These are phyloP conservation scores for Microcos paniculata DNA, from an alignment of 345 rosid genomes.

Conservation along the genomic window DNA sequence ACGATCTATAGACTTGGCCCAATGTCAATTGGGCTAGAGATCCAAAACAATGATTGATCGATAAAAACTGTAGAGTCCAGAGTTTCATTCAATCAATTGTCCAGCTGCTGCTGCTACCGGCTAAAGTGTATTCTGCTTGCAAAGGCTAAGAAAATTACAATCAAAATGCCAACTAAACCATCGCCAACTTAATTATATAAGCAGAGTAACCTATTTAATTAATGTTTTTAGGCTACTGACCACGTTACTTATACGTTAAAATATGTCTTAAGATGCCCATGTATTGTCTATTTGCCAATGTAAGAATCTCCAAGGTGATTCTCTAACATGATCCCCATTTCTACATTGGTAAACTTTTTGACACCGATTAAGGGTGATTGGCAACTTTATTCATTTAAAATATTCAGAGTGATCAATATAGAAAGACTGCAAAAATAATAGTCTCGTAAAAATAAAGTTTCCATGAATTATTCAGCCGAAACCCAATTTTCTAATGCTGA, in stretches of 20 bases:
- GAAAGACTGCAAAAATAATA: background rate
- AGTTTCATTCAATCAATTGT: too few species aligned
- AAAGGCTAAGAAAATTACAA: background rate
- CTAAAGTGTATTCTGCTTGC: background rate
- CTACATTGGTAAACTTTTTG: background rate
- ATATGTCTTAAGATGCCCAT: background rate
- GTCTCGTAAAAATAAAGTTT: background rate
- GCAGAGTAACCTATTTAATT: background rate
- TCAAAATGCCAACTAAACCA: background rate
- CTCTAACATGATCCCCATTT: background rate
- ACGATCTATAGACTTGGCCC: background rate
- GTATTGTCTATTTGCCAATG: background rate
- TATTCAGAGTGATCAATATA: background rate
- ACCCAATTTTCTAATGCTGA: constrained; percentile 4
- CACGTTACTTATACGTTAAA: background rate
- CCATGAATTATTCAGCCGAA: background rate
- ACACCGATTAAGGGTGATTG: background rate
- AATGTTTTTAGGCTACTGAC: background rate
- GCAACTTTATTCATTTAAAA: background rate
- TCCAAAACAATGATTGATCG: too few species aligned
- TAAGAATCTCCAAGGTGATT: background rate
- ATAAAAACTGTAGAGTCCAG: too few species aligned
- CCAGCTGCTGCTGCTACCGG: background rate
- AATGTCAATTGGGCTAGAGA: background rate
- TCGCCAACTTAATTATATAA: background rate